Percentiles rank a stretch among this genome's conserved stretches.
Evolutionary conservation across 208 protist species (phyloP).

Genomic region (Acanthamoeba divionensis): DNA sequence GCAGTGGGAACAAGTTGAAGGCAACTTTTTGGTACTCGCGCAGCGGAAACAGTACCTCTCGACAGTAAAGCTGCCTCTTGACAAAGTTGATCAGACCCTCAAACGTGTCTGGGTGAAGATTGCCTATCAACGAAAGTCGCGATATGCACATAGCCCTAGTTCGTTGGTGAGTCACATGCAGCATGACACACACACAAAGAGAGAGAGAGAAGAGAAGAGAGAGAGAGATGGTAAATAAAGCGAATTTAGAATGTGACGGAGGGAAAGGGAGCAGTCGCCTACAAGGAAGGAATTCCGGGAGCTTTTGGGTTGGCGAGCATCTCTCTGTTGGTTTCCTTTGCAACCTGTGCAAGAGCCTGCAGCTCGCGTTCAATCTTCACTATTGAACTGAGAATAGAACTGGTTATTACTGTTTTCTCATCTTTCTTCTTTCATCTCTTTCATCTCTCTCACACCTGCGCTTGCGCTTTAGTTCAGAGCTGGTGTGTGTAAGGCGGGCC

Average conservation of each 20-base stretch:
- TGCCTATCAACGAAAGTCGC: background rate
- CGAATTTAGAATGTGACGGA: background rate
- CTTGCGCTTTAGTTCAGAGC: too few relatives aligned
- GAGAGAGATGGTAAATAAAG: too few relatives aligned
- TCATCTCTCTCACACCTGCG: too few relatives aligned
- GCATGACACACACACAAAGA: too few relatives aligned
- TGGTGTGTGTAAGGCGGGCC: too few relatives aligned
- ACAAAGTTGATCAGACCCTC: background rate
- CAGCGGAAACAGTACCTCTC: background rate
- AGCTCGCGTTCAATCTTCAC: background rate
- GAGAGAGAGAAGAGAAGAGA: too few relatives aligned
- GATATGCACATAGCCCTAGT: background rate
- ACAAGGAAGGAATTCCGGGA: background rate
- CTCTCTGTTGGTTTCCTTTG: background rate
- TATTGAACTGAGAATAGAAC: too few relatives aligned
- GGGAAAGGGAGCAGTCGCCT: background rate
- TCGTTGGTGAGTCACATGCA: too few relatives aligned
- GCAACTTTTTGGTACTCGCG: background rate
- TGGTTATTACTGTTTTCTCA: too few relatives aligned
- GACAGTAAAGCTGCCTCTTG: background rate
- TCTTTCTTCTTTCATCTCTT: too few relatives aligned
- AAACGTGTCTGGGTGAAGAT: background rate
- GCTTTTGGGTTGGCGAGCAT: background rate
- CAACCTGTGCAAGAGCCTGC: background rate
- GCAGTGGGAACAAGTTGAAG: background rate